A percentile compares a stretch with the other conserved stretches of the same genome.
Evolutionary conservation across 2,329 filamentous ascomycete species (phyloP).

Genomic region (Talaromyces sp.): DNA sequence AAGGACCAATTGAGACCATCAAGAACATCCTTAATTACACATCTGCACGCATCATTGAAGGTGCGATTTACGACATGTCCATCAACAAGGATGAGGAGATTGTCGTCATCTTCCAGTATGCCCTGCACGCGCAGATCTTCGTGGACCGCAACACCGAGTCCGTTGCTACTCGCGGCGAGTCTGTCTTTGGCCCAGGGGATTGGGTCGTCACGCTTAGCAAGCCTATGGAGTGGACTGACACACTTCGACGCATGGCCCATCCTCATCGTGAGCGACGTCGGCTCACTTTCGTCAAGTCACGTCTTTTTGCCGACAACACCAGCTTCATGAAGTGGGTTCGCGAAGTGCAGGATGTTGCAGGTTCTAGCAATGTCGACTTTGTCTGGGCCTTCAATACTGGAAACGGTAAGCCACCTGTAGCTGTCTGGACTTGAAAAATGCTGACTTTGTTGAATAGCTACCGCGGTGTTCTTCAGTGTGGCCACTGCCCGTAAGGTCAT

Average conservation of each 20-base stretch:
- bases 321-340: slow-evolving; percentile 34
- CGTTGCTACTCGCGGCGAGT: slow-evolving; percentile 27
- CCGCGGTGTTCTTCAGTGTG: slow-evolving; percentile 28
- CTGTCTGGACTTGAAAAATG: neutral
- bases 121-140: slow-evolving; percentile 35
- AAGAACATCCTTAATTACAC: slow-evolving; percentile 28
- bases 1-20: slow-evolving; percentile 24
- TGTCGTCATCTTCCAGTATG: slow-evolving; percentile 39
- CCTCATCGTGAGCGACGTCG: slow-evolving; percentile 39
- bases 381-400: slow-evolving; percentile 43
- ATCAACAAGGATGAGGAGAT: slow-evolving; percentile 30
- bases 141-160: slow-evolving; percentile 31
- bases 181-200: slow-evolving; percentile 32
- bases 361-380: slow-evolving; percentile 38
- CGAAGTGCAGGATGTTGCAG: slow-evolving; percentile 34
- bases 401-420: slow-evolving; percentile 34
- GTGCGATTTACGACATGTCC: slow-evolving; percentile 39
- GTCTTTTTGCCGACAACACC: slow-evolving; percentile 35
- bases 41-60: slow-evolving; percentile 38
- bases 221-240: slow-evolving; percentile 34
- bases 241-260: slow-evolving; percentile 34
- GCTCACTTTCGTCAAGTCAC: slow-evolving; percentile 40
- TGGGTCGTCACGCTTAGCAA: slow-evolving; percentile 27
- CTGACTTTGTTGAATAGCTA: slow-evolving; percentile 17
- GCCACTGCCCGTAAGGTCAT: slow-evolving; percentile 29